phyloP scores from a whole-genome alignment of 805 yeast genomes.

The Yarrowia hollandica region DNA sequence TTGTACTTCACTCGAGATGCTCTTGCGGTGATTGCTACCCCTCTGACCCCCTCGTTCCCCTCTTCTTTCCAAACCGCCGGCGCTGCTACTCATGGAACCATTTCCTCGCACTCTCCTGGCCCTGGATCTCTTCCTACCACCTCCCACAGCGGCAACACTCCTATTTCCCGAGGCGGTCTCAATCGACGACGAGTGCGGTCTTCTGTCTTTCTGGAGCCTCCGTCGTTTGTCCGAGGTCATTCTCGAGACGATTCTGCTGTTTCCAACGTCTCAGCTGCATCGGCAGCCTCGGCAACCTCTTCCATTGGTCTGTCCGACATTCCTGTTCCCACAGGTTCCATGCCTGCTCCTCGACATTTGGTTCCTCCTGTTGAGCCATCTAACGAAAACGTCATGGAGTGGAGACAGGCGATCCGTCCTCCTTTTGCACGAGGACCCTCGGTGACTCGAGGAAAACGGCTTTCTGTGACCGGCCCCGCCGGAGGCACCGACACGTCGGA shows the following conservation, averaged over 20 bases:
- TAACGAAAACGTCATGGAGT: neutral
- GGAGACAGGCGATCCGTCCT: conserved; percentile 21
- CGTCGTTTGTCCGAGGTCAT: neutral
- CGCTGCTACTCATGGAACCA: conserved; percentile 4
- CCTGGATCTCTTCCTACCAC: conserved; percentile 13
- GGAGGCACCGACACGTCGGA: neutral
- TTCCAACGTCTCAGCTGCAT: neutral
- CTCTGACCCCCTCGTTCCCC: conserved; percentile 10
- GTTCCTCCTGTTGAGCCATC: conserved; percentile 28
- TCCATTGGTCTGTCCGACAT: conserved; percentile 16
- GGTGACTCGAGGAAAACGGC: conserved; percentile 19
- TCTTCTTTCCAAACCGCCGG: conserved; percentile 5
- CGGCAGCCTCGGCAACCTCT: neutral
- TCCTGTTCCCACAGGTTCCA: conserved; percentile 15
- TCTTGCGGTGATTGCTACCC: conserved; percentile 11
- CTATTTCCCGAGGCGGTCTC: conserved; percentile 17
- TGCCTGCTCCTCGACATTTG: conserved; percentile 17
- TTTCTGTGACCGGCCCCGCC: neutral
- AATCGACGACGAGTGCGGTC: conserved; percentile 12
- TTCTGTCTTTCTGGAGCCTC: conserved; percentile 9
- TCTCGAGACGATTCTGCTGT: neutral
- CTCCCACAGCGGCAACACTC: conserved; percentile 1
- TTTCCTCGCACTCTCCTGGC: neutral
- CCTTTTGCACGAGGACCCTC: conserved; percentile 20
- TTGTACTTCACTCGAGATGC: neutral